Evolutionary conservation across 371 early-diverging fungal species (phyloP).

Genomic region (Capillidium heterosporum): DNA sequence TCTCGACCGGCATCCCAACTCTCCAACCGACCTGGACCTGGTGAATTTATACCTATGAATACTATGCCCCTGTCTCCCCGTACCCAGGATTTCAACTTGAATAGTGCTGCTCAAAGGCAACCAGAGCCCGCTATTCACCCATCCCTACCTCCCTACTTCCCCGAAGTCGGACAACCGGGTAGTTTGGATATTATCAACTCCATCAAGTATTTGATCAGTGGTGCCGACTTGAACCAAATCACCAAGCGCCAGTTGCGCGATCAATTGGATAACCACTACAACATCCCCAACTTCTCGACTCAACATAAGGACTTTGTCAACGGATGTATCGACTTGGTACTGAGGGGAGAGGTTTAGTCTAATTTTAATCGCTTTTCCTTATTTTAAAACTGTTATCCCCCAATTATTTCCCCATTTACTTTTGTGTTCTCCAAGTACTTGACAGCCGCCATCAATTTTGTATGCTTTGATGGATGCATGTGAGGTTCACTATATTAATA

Average conservation of each 20-base stretch:
- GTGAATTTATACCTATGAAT: background rate
- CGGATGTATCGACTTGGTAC: background rate
- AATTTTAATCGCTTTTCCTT: too few species aligned
- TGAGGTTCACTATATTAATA: too few species aligned
- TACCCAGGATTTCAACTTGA: too few species aligned
- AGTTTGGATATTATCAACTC: conserved; percentile 60
- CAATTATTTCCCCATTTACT: too few species aligned
- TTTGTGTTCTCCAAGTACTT: too few species aligned
- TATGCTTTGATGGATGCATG: too few species aligned
- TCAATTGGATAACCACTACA: conserved; percentile 22
- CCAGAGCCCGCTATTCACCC: background rate
- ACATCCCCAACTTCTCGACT: background rate
- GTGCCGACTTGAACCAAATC: conserved; percentile 55
- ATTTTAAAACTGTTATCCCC: too few species aligned
- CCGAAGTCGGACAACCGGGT: background rate
- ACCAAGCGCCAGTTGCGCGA: conserved; percentile 79
- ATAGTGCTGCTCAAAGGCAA: too few species aligned
- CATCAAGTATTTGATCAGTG: conserved; percentile 50
- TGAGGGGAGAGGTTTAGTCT: background rate
- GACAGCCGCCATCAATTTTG: too few species aligned
- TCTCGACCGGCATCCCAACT: background rate
- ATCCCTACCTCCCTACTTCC: conserved; percentile 1
- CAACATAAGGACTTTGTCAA: background rate
- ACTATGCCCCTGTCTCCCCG: too few species aligned
- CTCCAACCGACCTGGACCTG: background rate